phyloP scores from a whole-genome alignment of 2,329 filamentous ascomycete genomes.

The Ascosphaera acerosa region DNA sequence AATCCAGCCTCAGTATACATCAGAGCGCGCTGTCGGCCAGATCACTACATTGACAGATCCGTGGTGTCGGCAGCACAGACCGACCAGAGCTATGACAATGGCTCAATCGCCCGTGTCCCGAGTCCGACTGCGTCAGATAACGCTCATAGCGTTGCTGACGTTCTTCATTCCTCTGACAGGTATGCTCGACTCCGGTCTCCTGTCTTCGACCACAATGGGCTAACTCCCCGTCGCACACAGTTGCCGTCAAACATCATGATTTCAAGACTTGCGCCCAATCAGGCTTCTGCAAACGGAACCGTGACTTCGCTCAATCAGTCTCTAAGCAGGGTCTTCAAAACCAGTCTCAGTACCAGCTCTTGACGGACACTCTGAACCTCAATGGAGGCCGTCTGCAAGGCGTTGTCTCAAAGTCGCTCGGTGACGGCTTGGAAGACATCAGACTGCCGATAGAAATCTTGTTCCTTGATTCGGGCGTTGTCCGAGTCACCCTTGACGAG shows the following conservation, averaged over 20 bases:
- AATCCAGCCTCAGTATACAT: too few relatives aligned
- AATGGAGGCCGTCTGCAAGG: slow-evolving; percentile 58
- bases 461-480: slow-evolving; percentile 72
- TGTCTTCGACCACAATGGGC: too few relatives aligned
- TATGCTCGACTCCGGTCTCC: slow-evolving; percentile 3
- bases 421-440: slow-evolving; percentile 36
- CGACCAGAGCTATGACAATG: too few relatives aligned
- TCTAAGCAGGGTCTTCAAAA: slow-evolving; percentile 38
- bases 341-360: slow-evolving; percentile 57
- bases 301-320: slow-evolving; percentile 62
- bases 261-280: slow-evolving; percentile 95
- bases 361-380: slow-evolving; percentile 45
- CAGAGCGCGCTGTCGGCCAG: too few relatives aligned
- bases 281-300: slow-evolving; percentile 90
- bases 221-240: slow-evolving; percentile 21
- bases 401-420: slow-evolving; percentile 55
- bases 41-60: too few relatives aligned
- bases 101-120: too few relatives aligned
- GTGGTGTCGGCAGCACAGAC: too few relatives aligned
- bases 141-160: too few relatives aligned
- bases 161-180: too few relatives aligned
- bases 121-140: too few relatives aligned
- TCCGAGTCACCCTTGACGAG: slow-evolving; percentile 73
- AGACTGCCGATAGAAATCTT: slow-evolving; percentile 61
- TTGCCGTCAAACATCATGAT: slow-evolving; percentile 75